phyloP scores from a whole-genome alignment of 164 flowering plant genomes.

The Dillenia turbinata region DNA sequence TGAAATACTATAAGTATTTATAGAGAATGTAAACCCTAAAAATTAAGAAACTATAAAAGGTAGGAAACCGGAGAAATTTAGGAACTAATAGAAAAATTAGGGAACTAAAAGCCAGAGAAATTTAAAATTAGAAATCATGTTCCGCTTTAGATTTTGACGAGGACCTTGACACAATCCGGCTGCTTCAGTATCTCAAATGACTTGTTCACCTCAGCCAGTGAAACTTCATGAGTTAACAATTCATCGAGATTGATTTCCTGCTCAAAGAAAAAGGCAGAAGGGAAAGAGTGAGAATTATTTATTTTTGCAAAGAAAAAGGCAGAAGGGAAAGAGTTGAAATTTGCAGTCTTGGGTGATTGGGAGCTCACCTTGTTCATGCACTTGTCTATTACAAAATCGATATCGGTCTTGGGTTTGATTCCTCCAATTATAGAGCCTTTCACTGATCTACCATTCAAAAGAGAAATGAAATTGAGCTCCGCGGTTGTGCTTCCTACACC shows the following conservation, averaged over 20 bases:
- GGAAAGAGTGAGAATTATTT: no score
- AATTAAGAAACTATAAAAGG: no score
- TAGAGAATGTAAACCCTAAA: no score
- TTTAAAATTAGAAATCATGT: no score
- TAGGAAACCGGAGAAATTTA: no score
- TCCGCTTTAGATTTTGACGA: slow-evolving; percentile 30
- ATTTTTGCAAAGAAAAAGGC: no score
- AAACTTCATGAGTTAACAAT: slow-evolving; percentile 40
- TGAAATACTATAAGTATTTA: no score
- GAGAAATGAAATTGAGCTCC: slow-evolving; percentile 10
- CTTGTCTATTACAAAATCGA: slow-evolving; percentile 29
- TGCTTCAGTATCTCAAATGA: slow-evolving; percentile 26
- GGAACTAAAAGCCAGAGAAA: no score
- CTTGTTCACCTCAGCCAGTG: slow-evolving; percentile 30
- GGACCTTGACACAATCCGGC: slow-evolving; percentile 38
- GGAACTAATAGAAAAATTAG: no score
- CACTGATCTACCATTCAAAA: slow-evolving; percentile 30
- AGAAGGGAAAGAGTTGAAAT: no score
- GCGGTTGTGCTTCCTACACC: slow-evolving; percentile 16
- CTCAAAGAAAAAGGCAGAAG: background rate
- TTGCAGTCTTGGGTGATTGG: no score
- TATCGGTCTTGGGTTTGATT: slow-evolving; percentile 34
- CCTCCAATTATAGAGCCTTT: slow-evolving; percentile 47
- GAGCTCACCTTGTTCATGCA: slow-evolving; percentile 35
- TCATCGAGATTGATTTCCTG: slow-evolving; percentile 43